Conservation (phyloP, 2,329 filamentous ascomycete species). For the Pseudogymnoascus sp. region DNA sequence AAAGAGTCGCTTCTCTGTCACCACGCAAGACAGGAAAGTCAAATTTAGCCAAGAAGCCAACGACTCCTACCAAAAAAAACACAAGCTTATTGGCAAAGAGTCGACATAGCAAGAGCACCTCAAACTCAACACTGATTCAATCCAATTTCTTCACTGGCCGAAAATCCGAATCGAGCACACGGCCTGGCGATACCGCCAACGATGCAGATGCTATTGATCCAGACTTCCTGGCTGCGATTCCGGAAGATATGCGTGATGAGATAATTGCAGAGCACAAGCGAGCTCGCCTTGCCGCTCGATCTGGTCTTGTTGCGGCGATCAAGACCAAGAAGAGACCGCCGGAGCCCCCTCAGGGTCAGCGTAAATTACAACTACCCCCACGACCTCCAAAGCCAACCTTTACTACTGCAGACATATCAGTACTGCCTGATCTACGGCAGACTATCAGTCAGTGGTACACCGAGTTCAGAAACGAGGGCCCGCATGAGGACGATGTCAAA, state of each 20-base stretch:
- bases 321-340: constrained; percentile 16
- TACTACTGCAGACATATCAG: constrained; percentile 47
- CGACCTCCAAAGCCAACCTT: constrained; percentile 49
- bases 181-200: neutral
- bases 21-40: constrained; percentile 48
- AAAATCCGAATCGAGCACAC: constrained; percentile 15
- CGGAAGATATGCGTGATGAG: constrained; percentile 70
- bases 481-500: constrained; percentile 68
- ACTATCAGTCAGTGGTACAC: constrained; percentile 70
- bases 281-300: constrained; percentile 47
- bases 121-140: constrained; percentile 56
- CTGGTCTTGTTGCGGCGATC: constrained; percentile 35
- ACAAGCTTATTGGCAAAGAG: constrained; percentile 32
- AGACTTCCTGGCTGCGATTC: constrained; percentile 73
- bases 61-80: constrained; percentile 60
- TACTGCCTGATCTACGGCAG: constrained; percentile 56
- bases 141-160: constrained; percentile 57
- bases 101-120: constrained; percentile 40
- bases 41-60: constrained; percentile 41
- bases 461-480: constrained; percentile 63
- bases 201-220: constrained; percentile 43
- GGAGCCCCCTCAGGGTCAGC: constrained; percentile 17
- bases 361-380: constrained; percentile 38
- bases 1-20: constrained; percentile 34
- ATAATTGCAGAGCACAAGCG: constrained; percentile 66